Evolutionary conservation across 192 early-diverging fungal genomes (phyloP), one percentile per base, ranked within the genome.

Genomic region (Pilaira anomala): DNA sequence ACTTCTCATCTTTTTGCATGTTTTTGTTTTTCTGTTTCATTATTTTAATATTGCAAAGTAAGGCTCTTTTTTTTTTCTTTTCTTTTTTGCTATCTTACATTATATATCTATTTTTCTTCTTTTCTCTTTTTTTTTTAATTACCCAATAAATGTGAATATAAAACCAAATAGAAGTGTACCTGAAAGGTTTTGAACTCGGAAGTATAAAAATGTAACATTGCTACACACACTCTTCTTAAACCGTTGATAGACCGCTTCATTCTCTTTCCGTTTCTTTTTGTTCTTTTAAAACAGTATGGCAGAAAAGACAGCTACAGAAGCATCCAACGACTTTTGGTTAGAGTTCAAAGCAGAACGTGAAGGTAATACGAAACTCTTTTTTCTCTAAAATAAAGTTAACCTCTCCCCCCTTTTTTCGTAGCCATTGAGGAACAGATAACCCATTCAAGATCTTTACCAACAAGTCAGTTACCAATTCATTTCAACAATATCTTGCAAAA

Each of bases 401-500:
- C 21, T 42, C 30, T 3, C 44, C 46, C 48, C 26, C 7, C 30
- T n/a, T 48, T 22, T 11, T 39, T 22, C 33, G 1, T 16, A 25
- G 14, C 16, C 13, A 12, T 62, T 62, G 19, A 21, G 21, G 24
- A n/a, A 30, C 33, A 36, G 33, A 9, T 58, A 9, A 36, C 7
- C 7, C 30, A 36, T 36, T 36, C 33, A 4, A 42, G 29, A 8
- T 7, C 45, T 24, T 13, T 78, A 19, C 49, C 66, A 39, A 76
- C 74, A 42, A 1, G 48, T 8, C 55, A 73, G 19, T 56, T 79
- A 8, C 65, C 69, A 9, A 7, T 40, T 7, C 63, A 63, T 19
- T 73, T 83, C 29, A 80, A 79, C 25, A 60, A 36, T 9, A 41
- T 81, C 0, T 59, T 85, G 9, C 63, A 76, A 28, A 66, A 74